phyloP scores from a whole-genome alignment of 2,329 filamentous ascomycete genomes.

The Neonectria magnoliae region DNA sequence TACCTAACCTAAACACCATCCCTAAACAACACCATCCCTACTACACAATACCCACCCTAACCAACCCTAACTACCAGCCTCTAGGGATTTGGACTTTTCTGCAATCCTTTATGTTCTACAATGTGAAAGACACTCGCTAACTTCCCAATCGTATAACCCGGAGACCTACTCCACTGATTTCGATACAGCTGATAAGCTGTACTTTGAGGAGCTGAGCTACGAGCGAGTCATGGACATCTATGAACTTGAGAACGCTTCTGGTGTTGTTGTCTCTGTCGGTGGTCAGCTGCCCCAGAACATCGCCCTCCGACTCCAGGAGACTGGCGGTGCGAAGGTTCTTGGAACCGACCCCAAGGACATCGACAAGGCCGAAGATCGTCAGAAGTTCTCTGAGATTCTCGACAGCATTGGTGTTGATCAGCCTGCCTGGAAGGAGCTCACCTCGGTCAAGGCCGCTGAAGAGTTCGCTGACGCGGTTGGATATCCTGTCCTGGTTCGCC shows the following conservation, averaged over 20 bases:
- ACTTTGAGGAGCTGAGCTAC: conserved; percentile 97
- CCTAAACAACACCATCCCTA: no score
- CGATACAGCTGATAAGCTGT: conserved; percentile 89
- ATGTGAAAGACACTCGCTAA: conserved; percentile 13
- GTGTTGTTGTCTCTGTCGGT: conserved; percentile 94
- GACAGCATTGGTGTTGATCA: conserved; percentile 98
- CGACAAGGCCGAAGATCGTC: conserved; percentile 96
- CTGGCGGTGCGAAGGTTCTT: conserved; percentile 87
- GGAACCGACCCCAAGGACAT: conserved; percentile 95
- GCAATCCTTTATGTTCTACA: not conserved
- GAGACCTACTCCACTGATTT: conserved; percentile 87
- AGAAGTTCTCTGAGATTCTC: conserved; percentile 97
- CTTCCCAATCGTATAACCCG: conserved; percentile 69
- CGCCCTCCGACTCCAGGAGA: conserved; percentile 90
- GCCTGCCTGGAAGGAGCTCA: conserved; percentile 97
- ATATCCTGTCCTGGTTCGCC: conserved; percentile 95
- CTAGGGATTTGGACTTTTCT: not conserved
- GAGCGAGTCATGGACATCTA: conserved; percentile 99
- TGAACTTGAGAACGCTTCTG: conserved; percentile 84
- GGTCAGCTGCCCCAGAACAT: conserved; percentile 98
- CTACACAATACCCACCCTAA: not conserved
- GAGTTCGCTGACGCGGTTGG: conserved; percentile 84
- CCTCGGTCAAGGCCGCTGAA: conserved; percentile 87
- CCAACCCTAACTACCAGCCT: not conserved
- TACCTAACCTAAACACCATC: not conserved